These are phyloP conservation scores for Scenedesmus sp. DNA, from an alignment of 163 green algal genomes.

Conservation along the genomic window DNA sequence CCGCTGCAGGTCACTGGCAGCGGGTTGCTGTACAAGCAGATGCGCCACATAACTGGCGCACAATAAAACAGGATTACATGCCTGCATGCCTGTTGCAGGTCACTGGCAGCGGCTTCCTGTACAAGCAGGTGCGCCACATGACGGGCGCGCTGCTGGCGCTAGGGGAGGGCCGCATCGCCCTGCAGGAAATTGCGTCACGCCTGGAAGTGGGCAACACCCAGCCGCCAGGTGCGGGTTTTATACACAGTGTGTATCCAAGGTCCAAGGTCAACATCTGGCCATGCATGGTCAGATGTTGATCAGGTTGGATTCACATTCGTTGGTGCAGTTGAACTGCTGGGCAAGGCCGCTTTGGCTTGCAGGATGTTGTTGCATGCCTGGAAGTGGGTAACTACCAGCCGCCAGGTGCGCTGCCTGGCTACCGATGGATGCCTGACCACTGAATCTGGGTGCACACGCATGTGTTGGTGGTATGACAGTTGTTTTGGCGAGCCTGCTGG, in stretches of 20 bases:
- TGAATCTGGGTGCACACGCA: no score
- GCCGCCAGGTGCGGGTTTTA: constrained; percentile 20
- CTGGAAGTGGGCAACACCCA: constrained; percentile 56
- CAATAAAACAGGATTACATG: neutral
- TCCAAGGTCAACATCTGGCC: no score
- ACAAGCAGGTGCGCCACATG: constrained; percentile 81
- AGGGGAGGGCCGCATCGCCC: constrained; percentile 53
- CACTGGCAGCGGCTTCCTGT: constrained; percentile 76
- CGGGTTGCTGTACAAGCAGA: constrained; percentile 77
- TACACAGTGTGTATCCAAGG: neutral
- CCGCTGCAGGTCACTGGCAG: constrained; percentile 63
- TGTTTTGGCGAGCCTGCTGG: neutral
- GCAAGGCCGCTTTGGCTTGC: constrained; percentile 38
- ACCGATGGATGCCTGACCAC: no score
- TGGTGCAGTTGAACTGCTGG: constrained; percentile 16
- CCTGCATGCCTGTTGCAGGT: constrained; percentile 40
- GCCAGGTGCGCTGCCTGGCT: constrained; percentile 30
- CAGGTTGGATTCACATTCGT: no score
- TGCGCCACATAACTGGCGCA: constrained; percentile 72
- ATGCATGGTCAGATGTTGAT: no score
- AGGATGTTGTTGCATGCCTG: constrained; percentile 41
- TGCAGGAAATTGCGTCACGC: constrained; percentile 34
- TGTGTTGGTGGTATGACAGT: no score
- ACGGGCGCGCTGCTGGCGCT: constrained; percentile 69
- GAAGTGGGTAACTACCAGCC: constrained; percentile 50